Percentiles rank a stretch among this genome's conserved stretches.
phyloP scores from a whole-genome alignment of 352 stramenopile genomes.

The Globisporangium camurandrum region DNA sequence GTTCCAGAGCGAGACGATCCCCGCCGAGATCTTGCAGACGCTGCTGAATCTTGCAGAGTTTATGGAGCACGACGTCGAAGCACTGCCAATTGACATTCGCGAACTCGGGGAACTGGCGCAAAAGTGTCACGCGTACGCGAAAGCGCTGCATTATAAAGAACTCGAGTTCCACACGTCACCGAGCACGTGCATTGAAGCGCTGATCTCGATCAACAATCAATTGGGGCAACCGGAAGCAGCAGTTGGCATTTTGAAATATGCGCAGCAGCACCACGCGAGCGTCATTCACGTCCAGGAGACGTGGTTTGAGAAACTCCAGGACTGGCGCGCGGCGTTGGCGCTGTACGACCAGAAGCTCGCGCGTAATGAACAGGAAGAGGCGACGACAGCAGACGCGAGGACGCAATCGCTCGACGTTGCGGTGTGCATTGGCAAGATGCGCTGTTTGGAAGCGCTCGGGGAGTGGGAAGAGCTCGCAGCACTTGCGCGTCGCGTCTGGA shows the following conservation, averaged over 20 bases:
- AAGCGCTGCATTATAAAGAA: slow-evolving; percentile 95
- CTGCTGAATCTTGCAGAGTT: slow-evolving; percentile 98
- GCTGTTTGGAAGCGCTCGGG: slow-evolving; percentile 94
- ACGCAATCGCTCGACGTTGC: slow-evolving; percentile 68
- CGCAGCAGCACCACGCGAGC: slow-evolving; percentile 65
- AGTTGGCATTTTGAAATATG: slow-evolving; percentile 95
- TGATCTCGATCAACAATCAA: slow-evolving; percentile 99
- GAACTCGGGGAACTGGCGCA: slow-evolving; percentile 92
- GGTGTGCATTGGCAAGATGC: slow-evolving; percentile 95
- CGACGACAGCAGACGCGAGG: neutral
- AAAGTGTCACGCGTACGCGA: slow-evolving; percentile 97
- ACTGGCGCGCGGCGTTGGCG: slow-evolving; percentile 93
- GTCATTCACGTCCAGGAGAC: slow-evolving; percentile 91
- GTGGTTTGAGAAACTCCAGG: slow-evolving; percentile 97
- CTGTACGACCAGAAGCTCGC: slow-evolving; percentile 90
- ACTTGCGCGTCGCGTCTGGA: slow-evolving; percentile 76
- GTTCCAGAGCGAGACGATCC: slow-evolving; percentile 89
- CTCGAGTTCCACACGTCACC: slow-evolving; percentile 92
- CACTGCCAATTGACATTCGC: slow-evolving; percentile 94
- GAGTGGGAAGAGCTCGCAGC: slow-evolving; percentile 92
- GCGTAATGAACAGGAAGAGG: slow-evolving; percentile 10
- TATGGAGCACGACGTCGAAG: slow-evolving; percentile 97
- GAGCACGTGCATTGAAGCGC: slow-evolving; percentile 93
- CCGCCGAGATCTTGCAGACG: slow-evolving; percentile 95
- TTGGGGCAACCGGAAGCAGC: slow-evolving; percentile 94